These are phyloP conservation scores for Cenchrus purpureus DNA, from an alignment of 176 grass and related monocot genomes.

Conservation along the genomic window DNA sequence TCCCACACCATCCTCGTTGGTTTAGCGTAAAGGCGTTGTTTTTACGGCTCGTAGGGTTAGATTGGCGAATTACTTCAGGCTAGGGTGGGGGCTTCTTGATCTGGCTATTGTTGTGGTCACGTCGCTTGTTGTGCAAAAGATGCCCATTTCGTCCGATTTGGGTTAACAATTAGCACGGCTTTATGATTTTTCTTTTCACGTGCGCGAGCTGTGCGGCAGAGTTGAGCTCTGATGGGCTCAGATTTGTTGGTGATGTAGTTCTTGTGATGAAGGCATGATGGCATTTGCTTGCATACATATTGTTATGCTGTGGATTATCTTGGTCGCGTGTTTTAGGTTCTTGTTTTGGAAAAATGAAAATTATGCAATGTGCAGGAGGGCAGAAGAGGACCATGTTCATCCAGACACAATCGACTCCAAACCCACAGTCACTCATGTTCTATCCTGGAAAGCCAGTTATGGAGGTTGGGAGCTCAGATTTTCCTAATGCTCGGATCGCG, in stretches of 20 bases:
- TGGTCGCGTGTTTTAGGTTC: not conserved
- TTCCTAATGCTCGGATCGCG: slow-evolving; percentile 71
- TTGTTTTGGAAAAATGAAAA: not conserved
- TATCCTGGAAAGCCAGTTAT: slow-evolving; percentile 93
- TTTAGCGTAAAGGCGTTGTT: not conserved
- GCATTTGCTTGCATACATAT: not conserved
- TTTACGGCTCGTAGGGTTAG: not conserved
- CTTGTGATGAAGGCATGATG: not conserved
- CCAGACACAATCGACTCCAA: slow-evolving; percentile 88
- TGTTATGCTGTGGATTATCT: not conserved
- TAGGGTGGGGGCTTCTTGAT: slow-evolving; percentile 11
- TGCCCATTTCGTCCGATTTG: not conserved
- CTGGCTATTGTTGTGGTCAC: not conserved
- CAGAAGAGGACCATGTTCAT: slow-evolving; percentile 98
- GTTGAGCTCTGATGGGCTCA: too few relatives aligned
- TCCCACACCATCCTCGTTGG: not conserved
- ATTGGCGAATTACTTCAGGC: not conserved
- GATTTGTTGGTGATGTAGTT: not conserved
- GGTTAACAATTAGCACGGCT: not conserved
- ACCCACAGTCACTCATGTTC: slow-evolving; percentile 95
- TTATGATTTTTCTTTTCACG: not conserved
- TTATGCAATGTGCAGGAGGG: slow-evolving; percentile 60
- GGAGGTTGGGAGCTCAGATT: slow-evolving; percentile 96
- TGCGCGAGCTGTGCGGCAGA: not conserved
- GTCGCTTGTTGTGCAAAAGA: not conserved